Evolutionary conservation across 164 flowering plant species (phyloP), one percentile per base, ranked within the genome.

Genomic region (Umbellularia californica): DNA sequence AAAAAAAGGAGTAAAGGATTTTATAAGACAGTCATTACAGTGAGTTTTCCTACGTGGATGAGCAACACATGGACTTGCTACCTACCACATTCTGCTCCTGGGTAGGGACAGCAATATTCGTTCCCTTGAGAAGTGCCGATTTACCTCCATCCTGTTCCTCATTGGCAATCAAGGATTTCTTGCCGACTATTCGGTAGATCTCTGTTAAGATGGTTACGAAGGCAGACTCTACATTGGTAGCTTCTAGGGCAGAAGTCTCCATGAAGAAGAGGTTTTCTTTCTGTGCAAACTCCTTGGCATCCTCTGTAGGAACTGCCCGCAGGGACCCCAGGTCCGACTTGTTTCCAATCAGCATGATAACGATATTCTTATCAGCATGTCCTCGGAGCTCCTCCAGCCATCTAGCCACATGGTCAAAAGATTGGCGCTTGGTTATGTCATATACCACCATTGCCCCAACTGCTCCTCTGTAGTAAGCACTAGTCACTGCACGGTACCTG

Each of bases 401-500:
- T 70, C 86, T 79, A 23, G 90, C 91, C 80, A 90, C 88, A 80
- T 90, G 90, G 62, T 90, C 91, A 41, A 90, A 90, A 19, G 94
- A 86, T 64, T 88, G 94, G 1, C 92, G 89, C 79, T 90, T 90
- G 14, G 92, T 84, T 85, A 90, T 83, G 85, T 90, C 94, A 76
- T 87, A 90, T 2, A 90, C 92, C 68, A 90, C 72, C 94, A 90
- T 88, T 63, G 92, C 94, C 28, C 94, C 94, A 3, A 88, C 90
- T 65, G 94, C 94, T 24, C 94, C 94, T 12, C 94, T 73, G 81
- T 90, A 90, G 71, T 90, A 90, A 70, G 94, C 94, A 73, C 94
- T 90, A 23, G 94, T 90, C 69, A 90, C 94, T 23, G 94, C 94
- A 23, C 94, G 80, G 74, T 90, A 90, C 87, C 94, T 90, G 79